Conservation (phyloP, 2,329 filamentous ascomycete species). For the Fusarium oligoseptatum region DNA sequence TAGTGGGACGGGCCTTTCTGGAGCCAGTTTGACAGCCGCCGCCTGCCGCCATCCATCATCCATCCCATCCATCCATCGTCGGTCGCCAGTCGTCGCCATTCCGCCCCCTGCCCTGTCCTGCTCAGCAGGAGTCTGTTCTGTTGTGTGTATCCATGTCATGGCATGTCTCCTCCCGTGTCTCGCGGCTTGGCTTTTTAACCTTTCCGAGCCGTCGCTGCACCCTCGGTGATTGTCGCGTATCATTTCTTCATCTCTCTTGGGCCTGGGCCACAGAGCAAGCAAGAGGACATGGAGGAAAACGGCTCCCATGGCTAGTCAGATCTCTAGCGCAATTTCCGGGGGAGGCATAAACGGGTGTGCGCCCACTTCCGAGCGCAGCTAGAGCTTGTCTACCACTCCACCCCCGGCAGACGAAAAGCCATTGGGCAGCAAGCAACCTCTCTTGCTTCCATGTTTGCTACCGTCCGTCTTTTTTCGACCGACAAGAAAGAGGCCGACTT, state of each 20-base stretch:
- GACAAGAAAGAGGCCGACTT: not conserved
- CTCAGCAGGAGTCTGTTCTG: not conserved
- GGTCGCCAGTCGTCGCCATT: conserved; percentile 32
- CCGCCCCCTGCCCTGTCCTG: conserved; percentile 35
- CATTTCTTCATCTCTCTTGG: conserved; percentile 36
- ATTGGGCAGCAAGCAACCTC: conserved; percentile 54
- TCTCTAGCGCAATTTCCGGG: conserved; percentile 35
- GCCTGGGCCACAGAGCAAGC: conserved; percentile 13
- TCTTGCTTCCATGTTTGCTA: conserved; percentile 17
- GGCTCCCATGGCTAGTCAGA: conserved; percentile 12
- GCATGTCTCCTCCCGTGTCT: conserved; percentile 31
- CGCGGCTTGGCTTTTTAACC: conserved; percentile 30
- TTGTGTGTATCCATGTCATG: conserved; percentile 33
- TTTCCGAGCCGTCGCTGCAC: conserved; percentile 27
- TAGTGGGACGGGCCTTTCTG: conserved; percentile 48
- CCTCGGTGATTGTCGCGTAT: conserved; percentile 28
- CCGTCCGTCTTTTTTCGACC: not conserved
- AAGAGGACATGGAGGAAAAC: conserved; percentile 13
- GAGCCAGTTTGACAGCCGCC: conserved; percentile 48
- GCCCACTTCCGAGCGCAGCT: conserved; percentile 11
- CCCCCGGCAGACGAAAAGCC: conserved; percentile 10
- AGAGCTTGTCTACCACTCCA: not conserved
- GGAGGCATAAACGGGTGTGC: conserved; percentile 23
- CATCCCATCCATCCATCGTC: not conserved
- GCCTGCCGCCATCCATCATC: conserved; percentile 39